A percentile compares a stretch with the other conserved stretches of the same genome.
phyloP scores from a whole-genome alignment of 257 asterid species.

The Paulownia fortunei region DNA sequence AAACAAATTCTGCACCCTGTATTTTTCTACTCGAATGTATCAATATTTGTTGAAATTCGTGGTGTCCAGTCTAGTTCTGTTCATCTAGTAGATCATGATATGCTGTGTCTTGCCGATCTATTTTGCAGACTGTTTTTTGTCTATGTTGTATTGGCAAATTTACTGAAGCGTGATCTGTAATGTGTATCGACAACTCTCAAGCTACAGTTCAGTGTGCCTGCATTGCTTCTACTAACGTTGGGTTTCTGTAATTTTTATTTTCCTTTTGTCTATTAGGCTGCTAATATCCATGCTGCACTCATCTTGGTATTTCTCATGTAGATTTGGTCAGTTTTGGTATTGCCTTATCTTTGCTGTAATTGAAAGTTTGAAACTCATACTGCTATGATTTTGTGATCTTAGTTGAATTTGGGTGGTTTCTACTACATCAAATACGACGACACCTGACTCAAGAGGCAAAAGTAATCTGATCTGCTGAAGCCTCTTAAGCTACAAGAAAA shows the following conservation, averaged over 20 bases:
- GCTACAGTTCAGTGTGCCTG: background rate
- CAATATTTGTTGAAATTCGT: background rate
- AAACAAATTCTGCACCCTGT: background rate
- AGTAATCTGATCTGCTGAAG: no score
- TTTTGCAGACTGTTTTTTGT: background rate
- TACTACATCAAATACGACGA: no score
- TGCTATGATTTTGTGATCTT: background rate
- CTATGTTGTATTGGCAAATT: constrained; percentile 14
- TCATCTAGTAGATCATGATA: background rate
- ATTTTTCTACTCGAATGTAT: constrained; percentile 7
- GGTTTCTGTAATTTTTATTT: background rate
- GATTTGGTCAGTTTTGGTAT: background rate
- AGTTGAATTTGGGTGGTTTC: background rate
- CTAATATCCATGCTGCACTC: background rate
- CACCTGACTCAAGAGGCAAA: no score
- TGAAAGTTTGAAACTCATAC: background rate
- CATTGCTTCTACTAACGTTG: constrained; percentile 6
- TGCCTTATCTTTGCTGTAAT: background rate
- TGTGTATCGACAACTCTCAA: constrained; percentile 1
- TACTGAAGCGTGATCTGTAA: constrained; percentile 18
- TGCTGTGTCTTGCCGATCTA: background rate
- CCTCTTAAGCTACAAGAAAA: no score
- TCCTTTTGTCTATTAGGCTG: background rate
- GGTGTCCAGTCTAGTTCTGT: background rate
- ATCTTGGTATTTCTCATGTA: background rate